phyloP scores from a whole-genome alignment of 495 filamentous ascomycete species.

The Trichoderma gamsii region DNA sequence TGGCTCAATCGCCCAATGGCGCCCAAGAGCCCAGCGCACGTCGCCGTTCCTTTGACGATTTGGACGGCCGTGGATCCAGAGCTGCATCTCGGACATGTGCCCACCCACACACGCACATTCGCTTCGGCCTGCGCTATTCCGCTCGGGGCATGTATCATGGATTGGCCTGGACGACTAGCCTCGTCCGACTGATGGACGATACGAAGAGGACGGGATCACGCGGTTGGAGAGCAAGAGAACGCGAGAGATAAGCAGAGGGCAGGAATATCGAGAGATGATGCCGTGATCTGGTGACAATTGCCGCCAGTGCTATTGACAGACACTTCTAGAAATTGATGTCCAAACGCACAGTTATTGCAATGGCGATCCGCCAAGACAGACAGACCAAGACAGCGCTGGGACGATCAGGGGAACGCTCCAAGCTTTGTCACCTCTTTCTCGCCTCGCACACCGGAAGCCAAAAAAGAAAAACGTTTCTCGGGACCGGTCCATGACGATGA shows the following conservation, averaged over 20 bases:
- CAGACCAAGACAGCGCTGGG: neutral
- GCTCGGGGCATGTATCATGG: neutral
- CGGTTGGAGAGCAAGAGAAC: neutral
- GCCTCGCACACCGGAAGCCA: neutral
- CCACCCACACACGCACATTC: slow-evolving; percentile 10
- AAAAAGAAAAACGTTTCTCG: neutral
- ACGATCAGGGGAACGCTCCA: neutral
- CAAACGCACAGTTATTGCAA: too few relatives aligned
- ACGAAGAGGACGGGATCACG: slow-evolving; percentile 9
- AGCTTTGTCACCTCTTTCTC: neutral
- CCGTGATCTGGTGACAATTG: neutral
- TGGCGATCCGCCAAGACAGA: neutral
- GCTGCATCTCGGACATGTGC: neutral
- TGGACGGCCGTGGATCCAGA: neutral
- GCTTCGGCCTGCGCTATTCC: neutral
- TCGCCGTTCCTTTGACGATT: neutral
- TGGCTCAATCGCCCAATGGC: slow-evolving; percentile 1
- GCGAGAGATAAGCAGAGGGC: neutral
- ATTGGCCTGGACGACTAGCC: neutral
- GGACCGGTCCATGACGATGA: neutral
- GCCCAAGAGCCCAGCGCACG: neutral
- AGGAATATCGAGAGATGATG: neutral
- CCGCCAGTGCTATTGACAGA: neutral
- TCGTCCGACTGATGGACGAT: neutral
- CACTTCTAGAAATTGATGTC: neutral